phyloP scores from a whole-genome alignment of 148 eudicot genomes.

The Diospyros kaki region DNA sequence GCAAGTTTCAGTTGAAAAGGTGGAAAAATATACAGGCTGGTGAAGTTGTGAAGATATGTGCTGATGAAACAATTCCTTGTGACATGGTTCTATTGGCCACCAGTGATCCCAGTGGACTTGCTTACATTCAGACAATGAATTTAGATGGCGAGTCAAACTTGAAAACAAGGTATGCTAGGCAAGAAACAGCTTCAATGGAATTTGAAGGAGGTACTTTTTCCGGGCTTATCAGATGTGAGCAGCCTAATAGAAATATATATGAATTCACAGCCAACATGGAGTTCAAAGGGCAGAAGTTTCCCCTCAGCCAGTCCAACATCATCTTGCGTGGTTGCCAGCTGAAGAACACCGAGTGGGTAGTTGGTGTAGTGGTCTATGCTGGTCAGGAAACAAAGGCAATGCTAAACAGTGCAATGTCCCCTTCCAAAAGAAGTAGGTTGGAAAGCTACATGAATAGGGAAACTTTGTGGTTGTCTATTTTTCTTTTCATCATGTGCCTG shows the following conservation, averaged over 20 bases:
- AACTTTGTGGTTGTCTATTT: slow-evolving; percentile 80
- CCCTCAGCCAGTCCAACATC: slow-evolving; percentile 88
- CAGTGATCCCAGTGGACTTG: slow-evolving; percentile 86
- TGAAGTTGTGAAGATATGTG: slow-evolving; percentile 75
- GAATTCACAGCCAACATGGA: slow-evolving; percentile 96
- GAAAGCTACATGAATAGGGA: slow-evolving; percentile 90
- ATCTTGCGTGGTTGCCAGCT: slow-evolving; percentile 96
- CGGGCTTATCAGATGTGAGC: slow-evolving; percentile 86
- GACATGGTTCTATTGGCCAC: slow-evolving; percentile 84
- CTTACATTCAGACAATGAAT: slow-evolving; percentile 95
- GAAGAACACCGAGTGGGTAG: slow-evolving; percentile 88
- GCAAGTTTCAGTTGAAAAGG: slow-evolving; percentile 43
- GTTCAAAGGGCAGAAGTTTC: slow-evolving; percentile 54
- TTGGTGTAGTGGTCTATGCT: slow-evolving; percentile 92
- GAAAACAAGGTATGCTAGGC: slow-evolving; percentile 93
- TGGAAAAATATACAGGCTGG: slow-evolving; percentile 85
- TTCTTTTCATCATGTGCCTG: slow-evolving; percentile 80
- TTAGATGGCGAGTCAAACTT: slow-evolving; percentile 96
- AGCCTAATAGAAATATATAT: slow-evolving; percentile 89
- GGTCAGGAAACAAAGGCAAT: slow-evolving; percentile 99
- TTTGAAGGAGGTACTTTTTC: slow-evolving; percentile 49
- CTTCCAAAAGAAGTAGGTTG: slow-evolving; percentile 87
- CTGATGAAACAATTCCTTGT: slow-evolving; percentile 81
- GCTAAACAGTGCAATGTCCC: slow-evolving; percentile 87
- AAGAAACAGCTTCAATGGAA: slow-evolving; percentile 68